Base-by-base conservation (phyloP, 805 yeast species). In the Teunomyces pallodes region DNA sequence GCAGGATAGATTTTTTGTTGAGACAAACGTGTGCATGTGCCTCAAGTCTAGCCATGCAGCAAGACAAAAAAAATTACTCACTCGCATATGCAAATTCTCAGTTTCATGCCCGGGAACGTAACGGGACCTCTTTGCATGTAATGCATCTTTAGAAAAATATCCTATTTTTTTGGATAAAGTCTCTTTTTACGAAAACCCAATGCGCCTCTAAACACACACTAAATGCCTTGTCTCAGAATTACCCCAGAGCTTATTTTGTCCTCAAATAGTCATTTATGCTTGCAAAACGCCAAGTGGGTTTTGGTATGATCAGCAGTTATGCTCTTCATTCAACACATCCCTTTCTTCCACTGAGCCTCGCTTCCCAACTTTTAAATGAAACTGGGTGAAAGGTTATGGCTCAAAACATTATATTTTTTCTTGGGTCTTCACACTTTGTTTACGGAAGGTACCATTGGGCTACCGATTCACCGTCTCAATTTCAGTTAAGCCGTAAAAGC, bases 121-220 rank as follows among this genome's bases (percentile, higher is more conserved):
- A 36, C 39, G 39, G 35, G 14, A 36, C 10, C 9, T 38, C 8
- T 38, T 26, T 38, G 16, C 9, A 14, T 33, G 13, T 33, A 26
- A 38, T 20, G 41, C 41, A 24, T n/a, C 17, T 9, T 5, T 13
- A 12, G 39, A 38, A 38, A 38, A 38, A 38, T 38, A 24, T 24
- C 27, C 9, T 26, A 24, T 24, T 26, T 17, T 26, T 24, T 26
- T 36, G 17, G 35, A 16, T 31, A 31, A 32, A 32, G n/a, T 9
- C 35, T 13, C 35, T 13, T 32, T 32, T 32, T 32, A 32, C 35
- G 35, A 36, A 36, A 36, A 36, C 39, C 14, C 26, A 20, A 12
- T 36, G 39, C 39, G 39, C 39, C 39, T 36, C 26, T 36, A 36
- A 32, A 36, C 39, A 33, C 36, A 36, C 16, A 5, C 13, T 17